These are phyloP conservation scores for Ogataea polymorpha DNA, from an alignment of 805 yeast species.

Conservation along the genomic window DNA sequence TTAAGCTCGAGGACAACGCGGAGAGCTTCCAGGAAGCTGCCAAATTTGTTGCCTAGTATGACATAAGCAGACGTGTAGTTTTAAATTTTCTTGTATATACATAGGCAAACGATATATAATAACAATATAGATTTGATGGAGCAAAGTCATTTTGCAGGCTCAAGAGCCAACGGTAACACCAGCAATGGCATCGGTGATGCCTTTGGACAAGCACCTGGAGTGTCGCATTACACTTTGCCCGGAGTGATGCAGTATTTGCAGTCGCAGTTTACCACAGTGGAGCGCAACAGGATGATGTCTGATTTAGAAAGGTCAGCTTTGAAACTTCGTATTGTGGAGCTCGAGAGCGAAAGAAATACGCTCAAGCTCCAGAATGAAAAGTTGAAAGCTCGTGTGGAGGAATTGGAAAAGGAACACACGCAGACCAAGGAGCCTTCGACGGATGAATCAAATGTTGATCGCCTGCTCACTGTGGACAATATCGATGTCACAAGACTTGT, in stretches of 20 bases:
- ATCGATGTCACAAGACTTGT: slow-evolving; percentile 29
- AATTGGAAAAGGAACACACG: slow-evolving; percentile 34
- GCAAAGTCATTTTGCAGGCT: slow-evolving; percentile 19
- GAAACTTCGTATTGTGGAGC: slow-evolving; percentile 47
- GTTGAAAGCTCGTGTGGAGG: slow-evolving; percentile 37
- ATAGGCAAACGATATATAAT: slow-evolving; percentile 7
- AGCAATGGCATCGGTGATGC: slow-evolving; percentile 6
- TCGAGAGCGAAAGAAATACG: slow-evolving; percentile 51
- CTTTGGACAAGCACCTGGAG: slow-evolving; percentile 4
- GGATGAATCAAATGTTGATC: slow-evolving; percentile 10
- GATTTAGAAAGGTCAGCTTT: slow-evolving; percentile 50
- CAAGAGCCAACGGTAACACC: slow-evolving; percentile 6
- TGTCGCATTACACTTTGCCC: slow-evolving; percentile 43
- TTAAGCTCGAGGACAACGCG: slow-evolving; percentile 11
- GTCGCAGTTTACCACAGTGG: slow-evolving; percentile 51
- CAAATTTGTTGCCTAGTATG: not conserved
- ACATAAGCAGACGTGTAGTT: slow-evolving; percentile 1
- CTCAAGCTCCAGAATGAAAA: slow-evolving; percentile 40
- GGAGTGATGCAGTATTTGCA: slow-evolving; percentile 59
- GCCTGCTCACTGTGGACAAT: slow-evolving; percentile 19
- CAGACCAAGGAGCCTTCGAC: slow-evolving; percentile 1
- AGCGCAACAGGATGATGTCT: slow-evolving; percentile 44
- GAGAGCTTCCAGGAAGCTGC: slow-evolving; percentile 14
- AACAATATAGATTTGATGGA: slow-evolving; percentile 12
- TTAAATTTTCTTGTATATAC: slow-evolving; percentile 1